phyloP scores from a whole-genome alignment of 2,329 filamentous ascomycete genomes.

The Trichoderma breve region DNA sequence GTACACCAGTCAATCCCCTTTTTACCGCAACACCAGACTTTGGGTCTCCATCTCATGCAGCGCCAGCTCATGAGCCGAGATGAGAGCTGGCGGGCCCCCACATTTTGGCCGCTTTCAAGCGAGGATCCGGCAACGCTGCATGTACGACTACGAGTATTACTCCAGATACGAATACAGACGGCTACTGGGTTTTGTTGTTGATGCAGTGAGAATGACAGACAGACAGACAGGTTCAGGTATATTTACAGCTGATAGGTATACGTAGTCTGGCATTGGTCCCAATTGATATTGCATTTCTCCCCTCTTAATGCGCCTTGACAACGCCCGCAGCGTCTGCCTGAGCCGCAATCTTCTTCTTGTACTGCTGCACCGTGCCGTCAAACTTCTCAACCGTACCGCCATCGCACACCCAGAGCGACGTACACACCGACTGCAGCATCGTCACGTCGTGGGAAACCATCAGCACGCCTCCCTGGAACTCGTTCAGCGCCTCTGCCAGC shows the following conservation, averaged over 20 bases:
- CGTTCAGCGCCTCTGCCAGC: slow-evolving; percentile 74
- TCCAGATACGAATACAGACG: neutral
- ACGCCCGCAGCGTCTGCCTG: slow-evolving; percentile 89
- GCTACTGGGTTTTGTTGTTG: neutral
- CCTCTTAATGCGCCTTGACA: slow-evolving; percentile 61
- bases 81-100: slow-evolving; percentile 11
- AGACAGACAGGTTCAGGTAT: neutral
- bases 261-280: neutral
- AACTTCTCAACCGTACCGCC: slow-evolving; percentile 94
- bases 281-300: neutral
- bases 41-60: slow-evolving; percentile 2
- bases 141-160: neutral
- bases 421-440: slow-evolving; percentile 96
- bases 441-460: slow-evolving; percentile 99
- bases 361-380: slow-evolving; percentile 88
- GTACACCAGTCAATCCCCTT: neutral
- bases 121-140: neutral
- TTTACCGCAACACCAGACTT: neutral
- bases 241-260: neutral
- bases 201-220: neutral
- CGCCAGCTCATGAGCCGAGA: slow-evolving; percentile 19
- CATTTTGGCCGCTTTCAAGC: neutral
- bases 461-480: slow-evolving; percentile 90
- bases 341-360: slow-evolving; percentile 93
- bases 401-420: slow-evolving; percentile 94